Conservation (phyloP, 2,329 filamentous ascomycete genomes). For the Dothideomycetes sp. region DNA sequence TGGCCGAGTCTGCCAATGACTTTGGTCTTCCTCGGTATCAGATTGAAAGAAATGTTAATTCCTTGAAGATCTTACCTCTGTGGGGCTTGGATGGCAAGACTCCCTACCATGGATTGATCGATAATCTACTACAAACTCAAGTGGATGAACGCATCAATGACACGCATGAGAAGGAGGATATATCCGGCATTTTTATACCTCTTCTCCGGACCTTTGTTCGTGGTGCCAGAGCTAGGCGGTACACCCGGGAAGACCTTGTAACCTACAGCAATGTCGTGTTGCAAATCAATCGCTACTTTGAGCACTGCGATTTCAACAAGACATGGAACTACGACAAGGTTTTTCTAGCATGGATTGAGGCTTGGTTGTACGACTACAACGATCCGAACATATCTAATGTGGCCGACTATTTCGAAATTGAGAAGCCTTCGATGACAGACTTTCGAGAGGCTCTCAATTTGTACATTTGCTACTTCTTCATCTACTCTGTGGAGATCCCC, state of each 20-base stretch:
- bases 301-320: slow-evolving; percentile 37
- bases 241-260: slow-evolving; percentile 32
- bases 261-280: slow-evolving; percentile 37
- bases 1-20: slow-evolving; percentile 45
- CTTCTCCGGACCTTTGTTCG: slow-evolving; percentile 39
- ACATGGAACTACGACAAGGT: slow-evolving; percentile 37
- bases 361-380: slow-evolving; percentile 35
- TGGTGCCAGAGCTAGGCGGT: slow-evolving; percentile 35
- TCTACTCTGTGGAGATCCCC: slow-evolving; percentile 39
- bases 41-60: slow-evolving; percentile 44
- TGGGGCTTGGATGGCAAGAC: slow-evolving; percentile 45
- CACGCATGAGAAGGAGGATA: slow-evolving; percentile 31
- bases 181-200: slow-evolving; percentile 44
- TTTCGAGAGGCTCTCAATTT: slow-evolving; percentile 22
- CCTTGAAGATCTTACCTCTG: slow-evolving; percentile 41
- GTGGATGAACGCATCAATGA: slow-evolving; percentile 35
- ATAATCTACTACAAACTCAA: slow-evolving; percentile 41
- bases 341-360: slow-evolving; percentile 33
- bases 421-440: slow-evolving; percentile 22
- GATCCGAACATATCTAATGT: slow-evolving; percentile 24
- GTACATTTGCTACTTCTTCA: slow-evolving; percentile 33
- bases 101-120: slow-evolving; percentile 43
- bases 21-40: slow-evolving; percentile 45
- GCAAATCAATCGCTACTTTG: slow-evolving; percentile 39
- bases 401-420: slow-evolving; percentile 20